Evolutionary conservation across 148 eudicot genomes (phyloP).

Genomic region (Spergularia marina): DNA sequence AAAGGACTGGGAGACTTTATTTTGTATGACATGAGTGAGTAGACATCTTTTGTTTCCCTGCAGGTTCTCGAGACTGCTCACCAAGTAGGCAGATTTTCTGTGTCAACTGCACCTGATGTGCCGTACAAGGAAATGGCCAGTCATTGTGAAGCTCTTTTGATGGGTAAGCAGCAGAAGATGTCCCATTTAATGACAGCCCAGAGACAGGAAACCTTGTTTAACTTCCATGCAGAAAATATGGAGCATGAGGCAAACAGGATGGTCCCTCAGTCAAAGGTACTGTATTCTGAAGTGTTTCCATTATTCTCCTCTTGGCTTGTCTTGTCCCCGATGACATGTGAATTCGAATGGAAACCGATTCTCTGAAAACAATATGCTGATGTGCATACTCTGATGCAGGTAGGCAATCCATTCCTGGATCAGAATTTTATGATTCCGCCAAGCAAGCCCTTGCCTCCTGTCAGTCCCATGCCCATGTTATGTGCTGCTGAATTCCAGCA

Average conservation of each 20-base stretch:
- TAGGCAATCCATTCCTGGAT: constrained; percentile 48
- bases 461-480: constrained; percentile 21
- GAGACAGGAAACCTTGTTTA: constrained; percentile 38
- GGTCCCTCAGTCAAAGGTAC: constrained; percentile 25
- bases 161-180: constrained; percentile 90
- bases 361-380: neutral
- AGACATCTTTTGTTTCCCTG: neutral
- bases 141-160: constrained; percentile 81
- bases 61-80: constrained; percentile 86
- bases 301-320: neutral
- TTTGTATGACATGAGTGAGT: neutral
- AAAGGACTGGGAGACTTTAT: no score
- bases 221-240: constrained; percentile 21
- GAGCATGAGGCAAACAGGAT: constrained; percentile 27
- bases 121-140: constrained; percentile 85
- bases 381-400: constrained; percentile 34
- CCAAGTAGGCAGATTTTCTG: constrained; percentile 78
- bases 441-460: constrained; percentile 20
- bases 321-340: neutral
- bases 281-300: neutral
- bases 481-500: constrained; percentile 54
- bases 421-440: constrained; percentile 21
- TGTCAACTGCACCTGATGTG: constrained; percentile 64
- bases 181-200: constrained; percentile 58
- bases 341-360: neutral